A percentile compares a stretch with the other conserved stretches of the same genome.
phyloP scores from a whole-genome alignment of 768 basidiomycete species.

The Xerocomellus chrysenteron region DNA sequence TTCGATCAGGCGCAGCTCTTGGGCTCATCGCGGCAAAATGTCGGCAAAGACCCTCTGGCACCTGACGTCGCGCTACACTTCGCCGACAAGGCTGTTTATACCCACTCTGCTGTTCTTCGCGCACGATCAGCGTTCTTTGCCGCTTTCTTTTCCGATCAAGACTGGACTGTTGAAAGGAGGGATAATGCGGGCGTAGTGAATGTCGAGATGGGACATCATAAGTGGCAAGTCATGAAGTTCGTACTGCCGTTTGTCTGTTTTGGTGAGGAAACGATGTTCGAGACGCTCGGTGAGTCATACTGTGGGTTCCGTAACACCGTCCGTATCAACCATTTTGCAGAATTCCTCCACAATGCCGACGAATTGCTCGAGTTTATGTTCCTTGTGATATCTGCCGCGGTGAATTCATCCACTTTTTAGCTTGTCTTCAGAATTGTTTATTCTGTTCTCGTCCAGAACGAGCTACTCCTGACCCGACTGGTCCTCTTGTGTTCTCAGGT shows the following conservation, averaged over 20 bases:
- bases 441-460: constrained; percentile 54
- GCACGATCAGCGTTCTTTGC: constrained; percentile 83
- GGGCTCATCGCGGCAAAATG: neutral
- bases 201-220: constrained; percentile 71
- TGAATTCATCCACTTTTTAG: constrained; percentile 35
- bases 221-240: constrained; percentile 71
- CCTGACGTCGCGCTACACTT: constrained; percentile 75
- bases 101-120: constrained; percentile 76
- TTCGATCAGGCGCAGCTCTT: constrained; percentile 35
- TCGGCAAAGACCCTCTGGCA: constrained; percentile 32
- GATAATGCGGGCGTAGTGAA: constrained; percentile 49
- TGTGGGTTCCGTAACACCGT: neutral
- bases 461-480: constrained; percentile 84
- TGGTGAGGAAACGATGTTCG: constrained; percentile 71
- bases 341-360: constrained; percentile 64
- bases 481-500: constrained; percentile 79
- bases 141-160: constrained; percentile 76
- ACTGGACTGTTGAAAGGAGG: constrained; percentile 75
- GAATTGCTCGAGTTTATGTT: constrained; percentile 85
- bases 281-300: constrained; percentile 55
- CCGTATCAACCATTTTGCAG: constrained; percentile 35
- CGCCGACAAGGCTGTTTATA: constrained; percentile 60
- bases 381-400: constrained; percentile 81
- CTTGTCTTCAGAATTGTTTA: neutral
- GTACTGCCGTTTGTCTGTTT: constrained; percentile 78